These are phyloP conservation scores for Litchi chinensis DNA, from an alignment of 345 rosid genomes.

Conservation along the genomic window DNA sequence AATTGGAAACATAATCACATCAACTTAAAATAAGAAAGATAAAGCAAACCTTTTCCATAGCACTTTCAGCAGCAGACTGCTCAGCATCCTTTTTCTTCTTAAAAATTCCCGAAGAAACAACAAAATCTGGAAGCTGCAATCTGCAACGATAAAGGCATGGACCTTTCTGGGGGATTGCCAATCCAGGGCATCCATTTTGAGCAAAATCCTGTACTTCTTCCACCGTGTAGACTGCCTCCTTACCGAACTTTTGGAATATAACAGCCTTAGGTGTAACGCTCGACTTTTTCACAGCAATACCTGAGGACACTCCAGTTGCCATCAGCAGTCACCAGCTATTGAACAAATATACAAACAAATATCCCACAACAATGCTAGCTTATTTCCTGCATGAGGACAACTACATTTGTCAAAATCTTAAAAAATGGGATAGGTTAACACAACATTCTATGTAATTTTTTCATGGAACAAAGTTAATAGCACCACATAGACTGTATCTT, in stretches of 20 bases:
- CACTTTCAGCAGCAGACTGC: slow-evolving; percentile 90
- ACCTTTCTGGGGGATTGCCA: slow-evolving; percentile 73
- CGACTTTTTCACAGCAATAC: slow-evolving; percentile 35
- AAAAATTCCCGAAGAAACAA: slow-evolving; percentile 58
- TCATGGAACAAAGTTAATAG: neutral
- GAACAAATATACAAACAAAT: neutral
- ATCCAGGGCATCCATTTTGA: slow-evolving; percentile 80
- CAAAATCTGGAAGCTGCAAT: slow-evolving; percentile 77
- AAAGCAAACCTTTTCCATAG: slow-evolving; percentile 63
- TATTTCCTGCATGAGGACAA: slow-evolving; percentile 11
- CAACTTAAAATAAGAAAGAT: slow-evolving; percentile 5
- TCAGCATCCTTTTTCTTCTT: slow-evolving; percentile 91
- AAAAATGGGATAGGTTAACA: neutral
- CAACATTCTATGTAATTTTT: neutral
- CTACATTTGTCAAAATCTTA: neutral
- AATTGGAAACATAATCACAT: slow-evolving; percentile 2
- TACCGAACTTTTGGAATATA: slow-evolving; percentile 71
- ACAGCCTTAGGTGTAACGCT: slow-evolving; percentile 77
- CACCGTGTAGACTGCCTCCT: slow-evolving; percentile 54
- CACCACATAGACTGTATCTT: neutral
- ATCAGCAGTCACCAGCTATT: slow-evolving; percentile 22
- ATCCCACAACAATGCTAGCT: slow-evolving; percentile 2
- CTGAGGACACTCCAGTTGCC: slow-evolving; percentile 36
- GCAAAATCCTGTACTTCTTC: slow-evolving; percentile 71
- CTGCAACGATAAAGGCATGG: slow-evolving; percentile 75